Base-by-base conservation (phyloP, 768 basidiomycete species). In the Boletus fagicola region DNA sequence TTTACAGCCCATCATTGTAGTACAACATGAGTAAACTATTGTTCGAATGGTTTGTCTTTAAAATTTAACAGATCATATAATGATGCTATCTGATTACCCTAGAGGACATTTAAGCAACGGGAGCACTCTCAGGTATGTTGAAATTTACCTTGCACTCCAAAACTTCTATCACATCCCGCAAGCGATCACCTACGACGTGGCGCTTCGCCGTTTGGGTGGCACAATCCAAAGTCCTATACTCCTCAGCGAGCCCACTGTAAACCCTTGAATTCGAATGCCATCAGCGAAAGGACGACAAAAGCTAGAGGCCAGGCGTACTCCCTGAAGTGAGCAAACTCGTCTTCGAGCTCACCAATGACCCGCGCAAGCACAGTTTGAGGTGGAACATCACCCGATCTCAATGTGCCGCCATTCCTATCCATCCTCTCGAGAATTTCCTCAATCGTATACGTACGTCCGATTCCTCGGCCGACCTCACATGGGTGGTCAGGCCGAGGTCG, bases 51-150 rank as follows among this genome's bases (percentile, higher is more conserved):
- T 61, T 83, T 88, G 64, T 92, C 88, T 64, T 83, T 82, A 76
- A 90, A 94, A 39, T 77, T 79, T 61, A 97, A 76, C 33, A 94
- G 77, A 64, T 92, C 91, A 72, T 95, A 95, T 26, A 97, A 72
- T 0, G 89, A 84, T n/a, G 93, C 88, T 56, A 98, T 95, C 72
- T 96, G 94, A 74, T 96, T 91, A 24, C 94, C 94, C 92, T 94
- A 68, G 42, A 42, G 38, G 51, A 51, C 13, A 38, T 49, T 26
- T 61, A 26, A 65, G 59, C 45, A 8, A 43, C 8, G 3, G 2
- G 6, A 20, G 4, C 3, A 45, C 5, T 5, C 22, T 50, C 51
- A 31, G 33, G 4, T 53, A 54, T 51, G 49, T 57, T 35, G 18
- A 30, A 51, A 54, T 65, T 57, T 59, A 91, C 94, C 88, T 95